Base-by-base conservation (phyloP, 2,329 filamentous ascomycete species). In the Lithohypha guttulata region DNA sequence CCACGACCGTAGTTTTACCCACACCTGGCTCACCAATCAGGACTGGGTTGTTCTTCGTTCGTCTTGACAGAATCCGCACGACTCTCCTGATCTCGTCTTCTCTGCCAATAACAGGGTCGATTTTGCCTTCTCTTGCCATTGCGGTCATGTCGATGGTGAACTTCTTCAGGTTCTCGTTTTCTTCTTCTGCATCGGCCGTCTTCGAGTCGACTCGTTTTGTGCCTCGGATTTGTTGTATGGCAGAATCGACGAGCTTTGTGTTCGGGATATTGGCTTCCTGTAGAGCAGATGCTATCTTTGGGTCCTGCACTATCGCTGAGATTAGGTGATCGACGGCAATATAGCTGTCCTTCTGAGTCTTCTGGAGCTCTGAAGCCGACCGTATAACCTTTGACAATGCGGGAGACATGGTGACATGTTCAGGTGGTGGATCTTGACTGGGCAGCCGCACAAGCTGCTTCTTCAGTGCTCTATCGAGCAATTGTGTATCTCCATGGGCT, bases 61-160 rank as follows among this genome's bases (percentile, higher is more conserved):
- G 72, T 49, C 91, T 71, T 13, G 87, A 95, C 2, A 98, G 64
- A 10, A 98, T 82, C 55, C 96, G 89, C 43, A 96, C 94, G 0
- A 87, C 94, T 38, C 91, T 73, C 54, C 94, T 84, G 36, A 96
- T 94, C 58, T 95, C 91, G 3, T 76, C 70, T 54, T 95, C 87
- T 59, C 91, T 73, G 10, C 91, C 91, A 56, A 98, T 96, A 11
- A 96, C 89, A 0, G 91, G 91, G 55, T 98, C 91, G 3, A 98
- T 71, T 57, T 96, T 96, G 59, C 93, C 93, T 66, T 98, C 91
- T 59, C 87, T 75, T 44, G 91, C 91, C 79, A 95, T 80, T 34
- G 84, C 73, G 8, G 91, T 98, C 86, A 98, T 93, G 63, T 98
- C 91, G 55, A 96, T 91, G 41, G 91, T 96, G 63, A 95, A 98